Conservation (phyloP, 1,284 basidiomycete species). For the Sporisorium graminicola region DNA sequence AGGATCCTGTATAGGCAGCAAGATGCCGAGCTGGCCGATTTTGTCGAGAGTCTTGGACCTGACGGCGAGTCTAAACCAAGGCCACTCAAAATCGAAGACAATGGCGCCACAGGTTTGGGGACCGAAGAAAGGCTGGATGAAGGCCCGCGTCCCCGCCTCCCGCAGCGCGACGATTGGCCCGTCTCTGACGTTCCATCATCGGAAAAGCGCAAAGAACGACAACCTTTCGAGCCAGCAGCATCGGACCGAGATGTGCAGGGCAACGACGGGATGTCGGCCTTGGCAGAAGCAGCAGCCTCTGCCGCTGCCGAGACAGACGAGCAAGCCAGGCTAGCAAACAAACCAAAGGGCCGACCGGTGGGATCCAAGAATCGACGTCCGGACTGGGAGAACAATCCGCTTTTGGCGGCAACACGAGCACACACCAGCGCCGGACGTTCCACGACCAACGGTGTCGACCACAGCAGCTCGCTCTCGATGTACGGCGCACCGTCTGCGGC, state of each 20-base stretch:
- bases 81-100: slow-evolving; percentile 6
- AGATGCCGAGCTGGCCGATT: slow-evolving; percentile 42
- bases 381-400: slow-evolving; percentile 44
- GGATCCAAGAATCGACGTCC: slow-evolving; percentile 45
- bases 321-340: slow-evolving; percentile 10
- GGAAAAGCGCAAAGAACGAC: slow-evolving; percentile 47
- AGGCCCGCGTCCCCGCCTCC: slow-evolving; percentile 28
- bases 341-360: slow-evolving; percentile 35
- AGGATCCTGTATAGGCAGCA: slow-evolving; percentile 45
- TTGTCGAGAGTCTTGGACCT: slow-evolving; percentile 32
- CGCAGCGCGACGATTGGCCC: background rate
- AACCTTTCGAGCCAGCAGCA: slow-evolving; percentile 35
- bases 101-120: background rate
- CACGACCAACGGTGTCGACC: background rate
- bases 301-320: slow-evolving; percentile 31
- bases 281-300: slow-evolving; percentile 29
- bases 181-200: slow-evolving; percentile 20
- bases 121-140: slow-evolving; percentile 13
- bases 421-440: slow-evolving; percentile 11
- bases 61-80: slow-evolving; percentile 17
- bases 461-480: slow-evolving; percentile 25
- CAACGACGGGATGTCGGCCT: slow-evolving; percentile 31
- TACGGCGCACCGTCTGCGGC: slow-evolving; percentile 20
- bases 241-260: background rate
- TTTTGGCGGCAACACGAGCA: slow-evolving; percentile 23